Evolutionary conservation across 768 basidiomycete species (phyloP), one percentile per base, ranked within the genome.

Genomic region (Pleurotus djamor): DNA sequence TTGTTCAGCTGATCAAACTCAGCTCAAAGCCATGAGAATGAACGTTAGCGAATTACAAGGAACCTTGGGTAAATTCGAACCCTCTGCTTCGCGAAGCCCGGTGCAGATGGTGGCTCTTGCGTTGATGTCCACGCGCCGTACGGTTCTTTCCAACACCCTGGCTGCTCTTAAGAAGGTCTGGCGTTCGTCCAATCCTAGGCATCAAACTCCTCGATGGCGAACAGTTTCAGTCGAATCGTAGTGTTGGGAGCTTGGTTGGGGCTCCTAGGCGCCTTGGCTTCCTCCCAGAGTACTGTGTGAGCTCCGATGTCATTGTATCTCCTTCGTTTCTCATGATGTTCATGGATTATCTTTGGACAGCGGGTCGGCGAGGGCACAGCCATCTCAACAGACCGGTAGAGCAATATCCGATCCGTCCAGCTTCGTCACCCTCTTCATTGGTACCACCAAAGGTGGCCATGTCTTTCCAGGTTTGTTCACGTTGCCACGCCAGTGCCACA

Each of bases 371-470:
- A 33, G 21, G 28, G 6, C 34, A 10, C 49, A 16, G 7, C 45
- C 45, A 47, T 47, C 49, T 33, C 49, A 50, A 50, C 7, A 6
- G 12, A 12, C 28, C 8, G 49, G 28, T 33, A 32, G 10, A 32
- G 8, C 41, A 21, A 49, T 58, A 21, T 58, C 71, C 5, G 77
- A 81, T 57, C 79, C 78, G 16, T 69, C 76, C 3, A 74, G 73
- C 57, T 74, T 74, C 56, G 86, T 87, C 38, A 79, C 83, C 55
- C 75, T 83, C 14, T 87, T 88, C 71, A 83, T 88, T 13, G 87
- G 86, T 14, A 86, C 86, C 0, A 80, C 79, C 1, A 84, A 85
- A 60, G 85, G 83, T 12, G 87, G 87, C 0, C 84, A 88, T 71
- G 81, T 82, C 8, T 87, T 87, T 65, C 85, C 86, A 57, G 86